phyloP scores from a whole-genome alignment of 176 grass and related monocot species.

The Otatea glauca region DNA sequence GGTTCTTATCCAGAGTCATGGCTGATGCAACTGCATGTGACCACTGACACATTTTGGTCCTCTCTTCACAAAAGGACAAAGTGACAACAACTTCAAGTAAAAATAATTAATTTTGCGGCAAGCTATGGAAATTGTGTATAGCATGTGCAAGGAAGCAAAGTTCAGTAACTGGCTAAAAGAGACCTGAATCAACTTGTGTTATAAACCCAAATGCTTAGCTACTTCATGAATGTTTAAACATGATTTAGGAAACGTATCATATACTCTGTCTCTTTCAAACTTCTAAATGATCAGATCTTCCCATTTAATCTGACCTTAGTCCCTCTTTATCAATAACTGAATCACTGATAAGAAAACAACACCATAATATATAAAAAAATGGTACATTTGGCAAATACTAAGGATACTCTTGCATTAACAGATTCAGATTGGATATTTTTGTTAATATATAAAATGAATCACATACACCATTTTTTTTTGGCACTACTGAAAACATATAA shows the following conservation, averaged over 20 bases:
- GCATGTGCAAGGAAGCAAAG: neutral
- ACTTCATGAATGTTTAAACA: neutral
- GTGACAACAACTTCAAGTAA: neutral
- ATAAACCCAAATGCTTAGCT: constrained; percentile 1
- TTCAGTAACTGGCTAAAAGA: neutral
- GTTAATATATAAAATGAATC: neutral
- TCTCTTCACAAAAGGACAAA: neutral
- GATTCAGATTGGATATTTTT: neutral
- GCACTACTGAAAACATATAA: constrained; percentile 14
- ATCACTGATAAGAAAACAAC: neutral
- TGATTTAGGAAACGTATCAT: neutral
- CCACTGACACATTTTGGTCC: neutral
- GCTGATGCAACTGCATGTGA: neutral
- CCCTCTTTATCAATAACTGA: constrained; percentile 1
- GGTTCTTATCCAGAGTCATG: neutral
- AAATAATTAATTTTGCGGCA: neutral
- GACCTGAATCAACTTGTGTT: neutral
- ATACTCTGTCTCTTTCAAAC: constrained; percentile 6
- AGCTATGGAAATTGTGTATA: neutral
- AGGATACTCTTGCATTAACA: constrained; percentile 18
- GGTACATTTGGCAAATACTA: neutral
- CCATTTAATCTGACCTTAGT: neutral
- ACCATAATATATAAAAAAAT: neutral
- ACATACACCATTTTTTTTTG: constrained; percentile 4
- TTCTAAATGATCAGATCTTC: constrained; percentile 9